These are phyloP conservation scores for Suillus subalutaceus DNA, from an alignment of 768 basidiomycete genomes.

Conservation along the genomic window DNA sequence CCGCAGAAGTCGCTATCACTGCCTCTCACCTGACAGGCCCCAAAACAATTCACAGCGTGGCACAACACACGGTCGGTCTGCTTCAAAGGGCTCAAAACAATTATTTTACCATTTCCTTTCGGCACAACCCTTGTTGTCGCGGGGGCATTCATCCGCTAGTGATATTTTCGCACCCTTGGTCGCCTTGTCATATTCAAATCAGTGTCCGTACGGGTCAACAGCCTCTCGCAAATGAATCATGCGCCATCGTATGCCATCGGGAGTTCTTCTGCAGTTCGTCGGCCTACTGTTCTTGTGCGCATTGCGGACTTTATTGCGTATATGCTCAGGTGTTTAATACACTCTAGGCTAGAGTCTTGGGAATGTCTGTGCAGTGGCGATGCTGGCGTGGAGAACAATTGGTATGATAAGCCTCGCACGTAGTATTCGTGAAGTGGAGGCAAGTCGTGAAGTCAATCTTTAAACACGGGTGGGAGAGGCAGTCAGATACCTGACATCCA, in stretches of 20 bases:
- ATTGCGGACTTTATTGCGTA: slow-evolving; percentile 12
- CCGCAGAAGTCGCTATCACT: background rate
- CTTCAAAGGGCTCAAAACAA: background rate
- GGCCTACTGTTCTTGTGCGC: slow-evolving; percentile 1
- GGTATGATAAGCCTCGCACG: too few relatives aligned
- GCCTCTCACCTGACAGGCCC: background rate
- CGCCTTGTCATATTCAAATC: slow-evolving; percentile 43
- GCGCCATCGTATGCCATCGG: slow-evolving; percentile 16
- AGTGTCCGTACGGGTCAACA: slow-evolving; percentile 16
- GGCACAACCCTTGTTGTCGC: slow-evolving; percentile 21
- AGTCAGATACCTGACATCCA: background rate
- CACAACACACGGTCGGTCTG: background rate
- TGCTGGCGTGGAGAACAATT: background rate
- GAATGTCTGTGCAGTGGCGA: background rate
- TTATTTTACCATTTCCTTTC: slow-evolving; percentile 16
- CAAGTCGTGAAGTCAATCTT: background rate
- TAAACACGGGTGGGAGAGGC: background rate
- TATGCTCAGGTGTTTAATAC: slow-evolving; percentile 6
- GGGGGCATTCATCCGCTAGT: slow-evolving; percentile 35
- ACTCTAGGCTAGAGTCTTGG: background rate
- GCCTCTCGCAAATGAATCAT: slow-evolving; percentile 21
- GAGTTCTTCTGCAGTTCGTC: slow-evolving; percentile 9
- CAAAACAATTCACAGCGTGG: background rate
- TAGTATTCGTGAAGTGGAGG: background rate
- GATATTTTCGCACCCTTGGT: slow-evolving; percentile 42